Percentiles rank a stretch among this genome's conserved stretches.
Evolutionary conservation across 2,329 filamentous ascomycete genomes (phyloP).

Genomic region (Penicillium brasilianum): DNA sequence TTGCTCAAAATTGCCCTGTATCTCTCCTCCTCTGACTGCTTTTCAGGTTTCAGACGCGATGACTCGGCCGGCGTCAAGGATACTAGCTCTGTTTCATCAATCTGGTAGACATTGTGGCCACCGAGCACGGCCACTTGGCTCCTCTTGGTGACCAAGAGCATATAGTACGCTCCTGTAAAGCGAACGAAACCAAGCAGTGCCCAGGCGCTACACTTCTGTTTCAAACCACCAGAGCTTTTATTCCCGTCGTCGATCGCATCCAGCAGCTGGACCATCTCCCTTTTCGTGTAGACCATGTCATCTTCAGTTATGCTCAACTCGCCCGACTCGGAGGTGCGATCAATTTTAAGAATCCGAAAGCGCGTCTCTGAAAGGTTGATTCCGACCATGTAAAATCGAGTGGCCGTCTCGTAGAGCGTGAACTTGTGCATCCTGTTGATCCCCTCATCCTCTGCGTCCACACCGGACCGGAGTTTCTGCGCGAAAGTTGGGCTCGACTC

Average conservation of each 20-base stretch:
- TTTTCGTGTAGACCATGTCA: conserved; percentile 89
- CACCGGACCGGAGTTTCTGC: conserved; percentile 44
- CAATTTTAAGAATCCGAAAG: conserved; percentile 93
- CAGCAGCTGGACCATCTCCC: conserved; percentile 90
- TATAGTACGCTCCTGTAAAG: conserved; percentile 95
- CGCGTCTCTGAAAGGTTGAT: conserved; percentile 86
- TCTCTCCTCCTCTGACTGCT: conserved; percentile 85
- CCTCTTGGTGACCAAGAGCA: conserved; percentile 94
- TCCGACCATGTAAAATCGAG: conserved; percentile 91
- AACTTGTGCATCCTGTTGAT: conserved; percentile 85
- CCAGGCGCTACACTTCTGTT: conserved; percentile 88
- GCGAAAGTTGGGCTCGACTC: conserved; percentile 46
- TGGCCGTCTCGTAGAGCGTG: conserved; percentile 94
- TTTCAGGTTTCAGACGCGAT: conserved; percentile 74
- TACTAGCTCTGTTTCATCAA: conserved; percentile 91
- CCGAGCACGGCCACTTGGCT: conserved; percentile 95
- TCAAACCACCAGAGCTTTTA: conserved; percentile 85
- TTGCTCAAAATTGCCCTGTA: conserved; percentile 90
- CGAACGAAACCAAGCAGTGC: conserved; percentile 92
- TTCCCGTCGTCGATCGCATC: conserved; percentile 96
- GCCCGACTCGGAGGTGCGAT: conserved; percentile 78
- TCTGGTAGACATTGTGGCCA: conserved; percentile 93
- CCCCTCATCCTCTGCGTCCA: conserved; percentile 51
- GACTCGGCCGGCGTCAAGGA: conserved; percentile 75
- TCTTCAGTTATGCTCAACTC: conserved; percentile 89